phyloP scores from a whole-genome alignment of 2,329 filamentous ascomycete genomes.

The Colletotrichum gigasporum region DNA sequence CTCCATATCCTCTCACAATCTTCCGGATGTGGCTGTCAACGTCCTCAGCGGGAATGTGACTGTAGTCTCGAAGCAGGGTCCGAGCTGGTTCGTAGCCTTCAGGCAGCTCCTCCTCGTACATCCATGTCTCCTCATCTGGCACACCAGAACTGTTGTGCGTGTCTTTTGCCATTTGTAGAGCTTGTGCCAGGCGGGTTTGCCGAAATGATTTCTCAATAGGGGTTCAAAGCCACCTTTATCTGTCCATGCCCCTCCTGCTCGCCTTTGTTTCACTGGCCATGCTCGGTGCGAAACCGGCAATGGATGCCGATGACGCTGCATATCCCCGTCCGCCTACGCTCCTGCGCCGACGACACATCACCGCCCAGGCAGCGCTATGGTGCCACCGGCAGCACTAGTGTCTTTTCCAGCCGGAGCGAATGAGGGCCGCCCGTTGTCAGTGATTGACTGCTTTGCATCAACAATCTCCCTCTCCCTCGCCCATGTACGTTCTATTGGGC shows the following conservation, averaged over 20 bases:
- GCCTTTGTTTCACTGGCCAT: background rate
- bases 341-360: no score
- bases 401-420: no score
- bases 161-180: background rate
- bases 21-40: constrained; percentile 47
- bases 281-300: constrained; percentile 13
- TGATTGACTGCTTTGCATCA: no score
- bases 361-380: no score
- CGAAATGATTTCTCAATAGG: background rate
- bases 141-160: background rate
- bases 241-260: background rate
- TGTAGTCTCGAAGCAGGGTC: constrained; percentile 49
- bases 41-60: constrained; percentile 45
- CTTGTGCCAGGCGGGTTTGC: background rate
- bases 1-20: constrained; percentile 42
- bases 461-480: no score
- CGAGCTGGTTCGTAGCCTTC: constrained; percentile 46
- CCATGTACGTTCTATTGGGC: no score
- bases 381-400: no score
- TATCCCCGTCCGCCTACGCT: background rate
- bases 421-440: no score
- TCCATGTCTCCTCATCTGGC: constrained; percentile 6
- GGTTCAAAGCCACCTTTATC: background rate
- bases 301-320: background rate
- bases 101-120: constrained; percentile 40